Conservation (phyloP, 495 filamentous ascomycete species). For the Clavariopsis aquatica region DNA sequence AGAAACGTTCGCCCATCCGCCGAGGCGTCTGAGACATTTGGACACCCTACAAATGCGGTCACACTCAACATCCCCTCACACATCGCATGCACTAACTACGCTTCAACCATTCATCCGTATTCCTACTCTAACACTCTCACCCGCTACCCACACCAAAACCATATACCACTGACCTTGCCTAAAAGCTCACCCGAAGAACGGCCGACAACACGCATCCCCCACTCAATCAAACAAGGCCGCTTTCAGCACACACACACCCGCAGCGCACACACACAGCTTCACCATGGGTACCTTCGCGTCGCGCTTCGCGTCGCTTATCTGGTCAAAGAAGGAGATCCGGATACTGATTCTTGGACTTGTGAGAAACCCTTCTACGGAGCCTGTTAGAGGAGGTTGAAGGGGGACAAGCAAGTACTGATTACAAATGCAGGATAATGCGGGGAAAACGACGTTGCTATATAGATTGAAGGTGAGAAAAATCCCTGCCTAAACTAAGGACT, state of each 20-base stretch:
- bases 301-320: conserved; percentile 65
- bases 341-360: conserved; percentile 96
- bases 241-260: background rate
- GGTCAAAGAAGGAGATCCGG: conserved; percentile 94
- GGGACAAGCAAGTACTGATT: too few relatives aligned
- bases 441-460: conserved; percentile 96
- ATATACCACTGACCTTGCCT: too few relatives aligned
- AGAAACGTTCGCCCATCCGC: background rate
- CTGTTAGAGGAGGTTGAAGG: too few relatives aligned
- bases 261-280: background rate
- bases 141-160: background rate
- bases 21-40: background rate
- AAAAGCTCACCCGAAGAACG: background rate
- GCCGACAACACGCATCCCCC: background rate
- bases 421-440: conserved; percentile 81
- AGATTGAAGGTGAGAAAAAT: conserved; percentile 74
- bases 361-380: too few relatives aligned
- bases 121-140: background rate
- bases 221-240: background rate
- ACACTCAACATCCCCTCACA: background rate
- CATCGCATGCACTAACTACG: background rate
- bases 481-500: background rate
- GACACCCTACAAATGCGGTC: background rate
- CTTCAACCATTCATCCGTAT: background rate
- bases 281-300: conserved; percentile 74